Conservation (phyloP, 257 asterid genomes). For the Sherardia arvensis region DNA sequence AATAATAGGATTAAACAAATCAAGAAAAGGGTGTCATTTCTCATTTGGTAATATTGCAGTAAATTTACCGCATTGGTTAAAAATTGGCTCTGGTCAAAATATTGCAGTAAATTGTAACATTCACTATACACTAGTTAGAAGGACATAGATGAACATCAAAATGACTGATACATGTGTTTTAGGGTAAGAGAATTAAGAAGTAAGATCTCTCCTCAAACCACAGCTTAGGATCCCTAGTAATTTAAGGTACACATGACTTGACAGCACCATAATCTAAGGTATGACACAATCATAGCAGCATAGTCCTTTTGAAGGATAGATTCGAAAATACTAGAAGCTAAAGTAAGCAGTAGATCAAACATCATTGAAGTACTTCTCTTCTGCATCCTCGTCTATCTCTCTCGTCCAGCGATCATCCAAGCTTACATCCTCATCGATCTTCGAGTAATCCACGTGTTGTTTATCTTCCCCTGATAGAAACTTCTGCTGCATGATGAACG, state of each 20-base stretch:
- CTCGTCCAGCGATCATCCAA: conserved; percentile 93
- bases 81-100: too few relatives aligned
- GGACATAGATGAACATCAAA: too few relatives aligned
- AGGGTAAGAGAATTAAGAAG: neutral
- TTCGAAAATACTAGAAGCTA: neutral
- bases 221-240: neutral
- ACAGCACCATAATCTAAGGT: neutral
- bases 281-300: neutral
- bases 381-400: conserved; percentile 81
- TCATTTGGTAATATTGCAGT: too few relatives aligned
- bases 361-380: conserved; percentile 90
- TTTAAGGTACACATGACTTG: neutral
- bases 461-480: conserved; percentile 80
- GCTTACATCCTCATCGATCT: conserved; percentile 67
- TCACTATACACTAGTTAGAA: too few relatives aligned
- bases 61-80: too few relatives aligned
- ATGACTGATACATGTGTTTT: too few relatives aligned
- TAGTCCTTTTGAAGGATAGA: neutral
- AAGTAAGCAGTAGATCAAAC: conserved; percentile 18
- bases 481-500: conserved; percentile 71
- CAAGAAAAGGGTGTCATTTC: too few relatives aligned
- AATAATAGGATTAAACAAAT: too few relatives aligned
- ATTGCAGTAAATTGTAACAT: too few relatives aligned
- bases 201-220: neutral
- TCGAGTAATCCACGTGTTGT: conserved; percentile 69